phyloP scores from a whole-genome alignment of 2,329 filamentous ascomycete species.

The Cercospora nicotianae region DNA sequence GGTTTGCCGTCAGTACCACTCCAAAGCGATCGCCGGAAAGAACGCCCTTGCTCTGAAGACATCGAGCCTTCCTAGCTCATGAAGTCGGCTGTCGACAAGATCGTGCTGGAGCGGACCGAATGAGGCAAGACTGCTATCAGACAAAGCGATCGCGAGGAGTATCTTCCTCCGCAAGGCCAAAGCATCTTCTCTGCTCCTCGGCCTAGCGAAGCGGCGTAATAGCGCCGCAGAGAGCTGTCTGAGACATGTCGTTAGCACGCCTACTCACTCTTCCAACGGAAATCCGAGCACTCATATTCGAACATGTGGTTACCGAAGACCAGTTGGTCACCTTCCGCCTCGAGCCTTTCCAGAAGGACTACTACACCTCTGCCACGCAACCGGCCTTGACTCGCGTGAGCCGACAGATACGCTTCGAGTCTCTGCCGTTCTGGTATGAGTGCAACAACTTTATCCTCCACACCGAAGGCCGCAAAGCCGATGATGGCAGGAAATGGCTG shows the following conservation, averaged over 20 bases:
- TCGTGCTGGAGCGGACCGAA: not conserved
- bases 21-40: not conserved
- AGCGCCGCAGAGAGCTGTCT: not conserved
- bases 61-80: not conserved
- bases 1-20: not conserved
- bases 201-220: not conserved
- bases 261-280: slow-evolving; percentile 32
- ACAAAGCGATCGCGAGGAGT: not conserved
- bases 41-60: not conserved
- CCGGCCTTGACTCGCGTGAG: slow-evolving; percentile 33
- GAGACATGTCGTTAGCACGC: slow-evolving; percentile 18
- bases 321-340: slow-evolving; percentile 36
- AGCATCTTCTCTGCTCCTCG: not conserved
- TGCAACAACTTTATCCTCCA: slow-evolving; percentile 36
- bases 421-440: slow-evolving; percentile 34
- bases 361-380: slow-evolving; percentile 31
- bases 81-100: not conserved
- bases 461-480: slow-evolving; percentile 33
- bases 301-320: slow-evolving; percentile 29
- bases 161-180: not conserved
- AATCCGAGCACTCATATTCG: slow-evolving; percentile 32
- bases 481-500: slow-evolving; percentile 33
- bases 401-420: slow-evolving; percentile 33
- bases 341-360: slow-evolving; percentile 34
- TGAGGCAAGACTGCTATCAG: not conserved